Evolutionary conservation across 148 eudicot species (phyloP), one percentile per base, ranked within the genome.

Genomic region (Linanthus parryae): DNA sequence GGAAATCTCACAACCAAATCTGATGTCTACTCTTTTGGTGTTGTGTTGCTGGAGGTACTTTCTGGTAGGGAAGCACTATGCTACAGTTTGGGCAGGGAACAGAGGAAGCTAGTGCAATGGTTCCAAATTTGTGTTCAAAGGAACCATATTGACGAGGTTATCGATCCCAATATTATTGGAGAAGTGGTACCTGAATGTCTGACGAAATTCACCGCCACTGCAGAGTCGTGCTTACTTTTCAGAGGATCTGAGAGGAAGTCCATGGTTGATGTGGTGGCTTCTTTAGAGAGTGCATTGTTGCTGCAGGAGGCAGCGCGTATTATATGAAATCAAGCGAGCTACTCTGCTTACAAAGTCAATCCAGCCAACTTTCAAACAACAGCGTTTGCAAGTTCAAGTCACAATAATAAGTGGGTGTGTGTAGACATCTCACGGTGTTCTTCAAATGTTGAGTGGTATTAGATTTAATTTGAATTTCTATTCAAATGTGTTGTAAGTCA

Each of bases 1-100:
- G 41, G 28, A 48, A 5, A 6, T 40, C 44, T 60, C 9, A 54
- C 65, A 0, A 6, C 29, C 8, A 54, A 47, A 33, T 60, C 72
- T 14, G 72, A 67, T 25, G 66, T 60, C 4, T 67, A 60, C 51
- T 67, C 72, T 1, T 47, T 40, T 2, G 72, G 72, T 2, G 57
- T 59, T 3, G 36, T 67, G 6, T 36, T 67, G 49, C 8, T 59
- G 35, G 58, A 62, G 44, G 24, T 67, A 18, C 41, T 53, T 36
- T 54, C 46, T 40, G 60, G 23, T 26, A 54, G 24, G 53, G 7
- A 48, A 17, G 26, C 45, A 3, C 11, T 44, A 18, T 10, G n/a
- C 12, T 26, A 19, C 2, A 2, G 17, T 9, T 26, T 2, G 33
- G 29, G 8, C 16, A 10, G 3, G 20, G 19, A 30, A 26, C 33